These are phyloP conservation scores for Penicillium ochrochloron DNA, from an alignment of 495 filamentous ascomycete species.

Conservation along the genomic window DNA sequence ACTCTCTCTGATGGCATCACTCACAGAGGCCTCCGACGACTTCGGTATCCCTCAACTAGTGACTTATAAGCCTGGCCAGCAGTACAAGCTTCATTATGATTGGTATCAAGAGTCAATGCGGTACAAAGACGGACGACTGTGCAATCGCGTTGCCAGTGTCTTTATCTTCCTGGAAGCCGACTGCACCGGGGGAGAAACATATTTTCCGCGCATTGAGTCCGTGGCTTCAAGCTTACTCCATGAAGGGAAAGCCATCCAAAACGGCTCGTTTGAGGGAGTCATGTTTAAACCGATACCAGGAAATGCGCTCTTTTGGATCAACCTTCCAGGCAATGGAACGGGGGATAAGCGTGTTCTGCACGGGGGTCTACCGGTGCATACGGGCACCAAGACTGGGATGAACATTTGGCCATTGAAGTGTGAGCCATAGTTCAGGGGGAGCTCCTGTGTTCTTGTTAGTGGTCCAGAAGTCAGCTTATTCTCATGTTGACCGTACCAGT, in stretches of 20 bases:
- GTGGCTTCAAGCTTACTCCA: neutral
- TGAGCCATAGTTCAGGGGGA: neutral
- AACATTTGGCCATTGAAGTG: slow-evolving; percentile 6
- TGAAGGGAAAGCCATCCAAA: slow-evolving; percentile 2
- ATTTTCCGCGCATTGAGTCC: neutral
- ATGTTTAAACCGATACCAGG: slow-evolving; percentile 8
- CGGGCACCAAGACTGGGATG: neutral
- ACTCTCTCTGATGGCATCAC: slow-evolving; percentile 8
- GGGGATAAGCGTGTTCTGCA: slow-evolving; percentile 3
- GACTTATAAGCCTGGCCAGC: slow-evolving; percentile 6
- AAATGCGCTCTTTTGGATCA: slow-evolving; percentile 8
- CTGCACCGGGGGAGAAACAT: slow-evolving; percentile 4
- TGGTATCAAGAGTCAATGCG: slow-evolving; percentile 4
- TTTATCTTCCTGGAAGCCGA: slow-evolving; percentile 7
- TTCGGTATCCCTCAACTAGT: slow-evolving; percentile 7
- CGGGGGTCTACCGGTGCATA: slow-evolving; percentile 7
- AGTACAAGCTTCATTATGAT: slow-evolving; percentile 6
- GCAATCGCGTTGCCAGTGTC: slow-evolving; percentile 6
- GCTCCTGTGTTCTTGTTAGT: neutral
- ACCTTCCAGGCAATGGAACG: neutral
- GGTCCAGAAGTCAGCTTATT: neutral
- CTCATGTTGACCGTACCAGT: neutral
- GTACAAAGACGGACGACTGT: slow-evolving; percentile 6
- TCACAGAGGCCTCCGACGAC: slow-evolving; percentile 3
- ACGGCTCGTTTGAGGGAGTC: slow-evolving; percentile 2